Evolutionary conservation across 306 rosid species (phyloP).

Genomic region (Vigna hirtella): DNA sequence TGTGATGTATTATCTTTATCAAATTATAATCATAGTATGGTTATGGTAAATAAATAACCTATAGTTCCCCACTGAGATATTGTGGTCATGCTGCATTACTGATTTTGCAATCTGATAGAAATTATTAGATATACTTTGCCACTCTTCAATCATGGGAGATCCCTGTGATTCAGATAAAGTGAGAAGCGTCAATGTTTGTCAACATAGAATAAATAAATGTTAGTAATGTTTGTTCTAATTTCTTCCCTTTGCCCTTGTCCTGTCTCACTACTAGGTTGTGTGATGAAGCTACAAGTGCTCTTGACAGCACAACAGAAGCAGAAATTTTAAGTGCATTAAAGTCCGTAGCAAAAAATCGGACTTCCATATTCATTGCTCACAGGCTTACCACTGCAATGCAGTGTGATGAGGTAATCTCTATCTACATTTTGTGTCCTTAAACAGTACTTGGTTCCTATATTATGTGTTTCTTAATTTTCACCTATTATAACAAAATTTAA

Average conservation of each 20-base stretch:
- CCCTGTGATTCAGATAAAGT: background rate
- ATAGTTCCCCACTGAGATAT: background rate
- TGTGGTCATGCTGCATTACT: background rate
- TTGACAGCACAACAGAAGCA: slow-evolving; percentile 98
- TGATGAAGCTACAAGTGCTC: slow-evolving; percentile 99
- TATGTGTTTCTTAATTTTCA: background rate
- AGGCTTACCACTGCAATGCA: slow-evolving; percentile 99
- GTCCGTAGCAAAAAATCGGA: slow-evolving; percentile 77
- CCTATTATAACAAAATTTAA: slow-evolving; percentile 8
- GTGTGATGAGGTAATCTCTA: slow-evolving; percentile 79
- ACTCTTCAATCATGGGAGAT: slow-evolving; percentile 4
- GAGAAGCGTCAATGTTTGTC: background rate
- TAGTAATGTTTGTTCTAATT: background rate
- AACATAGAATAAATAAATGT: background rate
- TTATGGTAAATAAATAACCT: slow-evolving; percentile 2
- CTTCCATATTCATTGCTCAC: slow-evolving; percentile 94
- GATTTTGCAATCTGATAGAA: background rate
- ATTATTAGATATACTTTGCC: background rate
- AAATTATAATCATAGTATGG: background rate
- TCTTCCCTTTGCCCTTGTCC: slow-evolving; percentile 15
- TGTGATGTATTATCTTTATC: background rate
- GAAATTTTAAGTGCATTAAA: slow-evolving; percentile 89
- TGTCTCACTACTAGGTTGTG: slow-evolving; percentile 67
- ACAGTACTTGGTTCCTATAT: slow-evolving; percentile 10
- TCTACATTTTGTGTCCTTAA: slow-evolving; percentile 16